Base-by-base conservation (phyloP, 2,329 filamentous ascomycete species). In the Fusarium luffae region DNA sequence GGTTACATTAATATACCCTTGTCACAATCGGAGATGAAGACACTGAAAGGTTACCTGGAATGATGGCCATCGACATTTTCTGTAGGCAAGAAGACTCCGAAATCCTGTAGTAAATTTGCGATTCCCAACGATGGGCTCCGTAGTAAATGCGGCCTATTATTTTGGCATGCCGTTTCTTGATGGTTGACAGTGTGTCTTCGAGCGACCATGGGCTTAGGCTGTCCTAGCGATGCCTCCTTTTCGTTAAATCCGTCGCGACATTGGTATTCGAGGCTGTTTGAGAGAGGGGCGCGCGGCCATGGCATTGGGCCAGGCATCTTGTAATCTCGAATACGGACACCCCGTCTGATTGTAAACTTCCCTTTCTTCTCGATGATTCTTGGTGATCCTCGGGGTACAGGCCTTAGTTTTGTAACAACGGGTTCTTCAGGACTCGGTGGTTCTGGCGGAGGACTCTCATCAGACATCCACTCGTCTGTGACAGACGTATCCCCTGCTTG, bases 1-100 rank as follows among this genome's bases (percentile, higher is more conserved):
- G 58, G 70, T 70, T 64, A 64, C 73, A 74, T 75, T 73, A 76
- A 78, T 71, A 79, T 79, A 78, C 76, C 76, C 76, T 67, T 69
- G 56, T 63, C 69, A 72, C 71, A 62, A 68, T 72, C 59, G 63
- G 54, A 57, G 32, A 27, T 49, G 32, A 28, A 43, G 21, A 54
- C 7, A 51, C 14, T 10, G 56, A 62, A 28, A 44, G 28, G 12
- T 49, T 34, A 23, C 14, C 27, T 40, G 19, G 32, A 32, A 37
- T 19, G n/a, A 9, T 56, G 11, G 25, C 43, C 25, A 27, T 18
- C 18, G 16, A 25, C 13, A 27, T 47, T n/a, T 50, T 42, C 19
- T 30, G 16, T 11, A 9, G 25, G 7, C 21, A 21, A 37, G 23
- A 34, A 18, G 18, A n/a, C n/a, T 51, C 18, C 14, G 10, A n/a